Conservation (phyloP, 495 filamentous ascomycete genomes). For the Aspergillus affinis region DNA sequence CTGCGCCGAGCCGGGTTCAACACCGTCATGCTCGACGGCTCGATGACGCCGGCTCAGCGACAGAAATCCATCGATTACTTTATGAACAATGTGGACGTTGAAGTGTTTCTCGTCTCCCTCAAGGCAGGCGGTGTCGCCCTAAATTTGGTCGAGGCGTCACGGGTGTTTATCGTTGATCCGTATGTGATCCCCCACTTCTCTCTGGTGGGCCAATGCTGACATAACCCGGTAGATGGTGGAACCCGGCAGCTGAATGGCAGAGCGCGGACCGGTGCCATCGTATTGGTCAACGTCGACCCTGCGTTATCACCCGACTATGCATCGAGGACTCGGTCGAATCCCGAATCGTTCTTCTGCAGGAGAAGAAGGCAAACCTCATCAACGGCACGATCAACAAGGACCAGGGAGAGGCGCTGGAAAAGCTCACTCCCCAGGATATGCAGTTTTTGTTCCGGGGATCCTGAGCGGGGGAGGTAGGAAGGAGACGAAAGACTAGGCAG, state of each 20-base stretch:
- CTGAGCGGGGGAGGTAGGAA: slow-evolving; percentile 12
- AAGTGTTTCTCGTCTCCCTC: slow-evolving; percentile 91
- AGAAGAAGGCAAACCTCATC: slow-evolving; percentile 97
- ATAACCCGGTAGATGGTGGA: slow-evolving; percentile 73
- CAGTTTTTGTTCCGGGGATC: slow-evolving; percentile 89
- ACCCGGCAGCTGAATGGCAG: slow-evolving; percentile 97
- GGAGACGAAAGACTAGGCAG: not conserved
- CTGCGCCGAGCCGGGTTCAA: slow-evolving; percentile 92
- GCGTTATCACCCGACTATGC: slow-evolving; percentile 88
- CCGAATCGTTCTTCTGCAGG: slow-evolving; percentile 89
- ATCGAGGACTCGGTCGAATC: slow-evolving; percentile 96
- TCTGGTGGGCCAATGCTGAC: not conserved
- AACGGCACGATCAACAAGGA: slow-evolving; percentile 93
- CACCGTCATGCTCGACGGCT: slow-evolving; percentile 94
- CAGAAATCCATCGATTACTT: slow-evolving; percentile 91
- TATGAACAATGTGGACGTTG: slow-evolving; percentile 89
- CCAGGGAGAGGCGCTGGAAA: slow-evolving; percentile 76
- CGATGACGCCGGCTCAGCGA: slow-evolving; percentile 89
- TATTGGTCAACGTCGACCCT: slow-evolving; percentile 90
- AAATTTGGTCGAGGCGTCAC: slow-evolving; percentile 90
- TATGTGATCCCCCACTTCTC: slow-evolving; percentile 45
- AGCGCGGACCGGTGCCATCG: slow-evolving; percentile 94
- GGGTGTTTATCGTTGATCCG: slow-evolving; percentile 94
- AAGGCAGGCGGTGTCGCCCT: slow-evolving; percentile 95
- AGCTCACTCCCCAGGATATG: slow-evolving; percentile 85